These are phyloP conservation scores for Xerocomellus chrysenteron DNA, from an alignment of 768 basidiomycete genomes.

Conservation along the genomic window DNA sequence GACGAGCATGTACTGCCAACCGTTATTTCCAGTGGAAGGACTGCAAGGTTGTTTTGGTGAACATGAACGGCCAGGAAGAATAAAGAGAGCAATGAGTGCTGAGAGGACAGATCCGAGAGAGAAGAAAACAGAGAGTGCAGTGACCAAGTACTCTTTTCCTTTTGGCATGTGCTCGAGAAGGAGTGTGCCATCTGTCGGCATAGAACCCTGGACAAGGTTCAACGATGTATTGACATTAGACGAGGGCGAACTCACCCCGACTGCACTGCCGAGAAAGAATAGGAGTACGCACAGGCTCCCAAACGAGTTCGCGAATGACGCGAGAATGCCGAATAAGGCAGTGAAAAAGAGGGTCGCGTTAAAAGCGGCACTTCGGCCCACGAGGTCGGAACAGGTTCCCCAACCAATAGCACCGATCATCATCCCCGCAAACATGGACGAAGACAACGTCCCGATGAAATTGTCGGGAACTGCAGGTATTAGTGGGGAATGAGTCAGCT, in stretches of 20 bases:
- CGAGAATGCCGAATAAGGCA: constrained; percentile 78
- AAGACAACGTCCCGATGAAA: constrained; percentile 79
- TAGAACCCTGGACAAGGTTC: constrained; percentile 63
- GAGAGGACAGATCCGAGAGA: constrained; percentile 87
- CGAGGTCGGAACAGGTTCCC: constrained; percentile 90
- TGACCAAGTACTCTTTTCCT: constrained; percentile 89
- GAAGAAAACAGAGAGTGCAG: constrained; percentile 93
- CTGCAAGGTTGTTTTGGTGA: constrained; percentile 55
- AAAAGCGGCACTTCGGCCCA: constrained; percentile 88
- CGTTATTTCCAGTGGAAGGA: constrained; percentile 66
- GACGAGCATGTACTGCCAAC: constrained; percentile 87
- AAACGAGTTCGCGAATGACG: constrained; percentile 74
- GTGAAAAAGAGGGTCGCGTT: constrained; percentile 92
- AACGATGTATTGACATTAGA: not conserved
- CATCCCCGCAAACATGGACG: constrained; percentile 95
- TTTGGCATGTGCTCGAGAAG: constrained; percentile 91
- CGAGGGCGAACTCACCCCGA: constrained; percentile 65
- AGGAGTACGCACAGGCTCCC: constrained; percentile 66
- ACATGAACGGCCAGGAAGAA: constrained; percentile 79
- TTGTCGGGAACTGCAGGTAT: constrained; percentile 59
- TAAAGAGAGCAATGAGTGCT: constrained; percentile 73
- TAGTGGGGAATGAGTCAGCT: constrained; percentile 14
- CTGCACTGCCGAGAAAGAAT: constrained; percentile 89
- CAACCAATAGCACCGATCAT: constrained; percentile 92
- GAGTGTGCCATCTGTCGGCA: constrained; percentile 96